Conservation (phyloP, 192 early-diverging fungal genomes). For the Rhizoclosmatium globosum region DNA sequence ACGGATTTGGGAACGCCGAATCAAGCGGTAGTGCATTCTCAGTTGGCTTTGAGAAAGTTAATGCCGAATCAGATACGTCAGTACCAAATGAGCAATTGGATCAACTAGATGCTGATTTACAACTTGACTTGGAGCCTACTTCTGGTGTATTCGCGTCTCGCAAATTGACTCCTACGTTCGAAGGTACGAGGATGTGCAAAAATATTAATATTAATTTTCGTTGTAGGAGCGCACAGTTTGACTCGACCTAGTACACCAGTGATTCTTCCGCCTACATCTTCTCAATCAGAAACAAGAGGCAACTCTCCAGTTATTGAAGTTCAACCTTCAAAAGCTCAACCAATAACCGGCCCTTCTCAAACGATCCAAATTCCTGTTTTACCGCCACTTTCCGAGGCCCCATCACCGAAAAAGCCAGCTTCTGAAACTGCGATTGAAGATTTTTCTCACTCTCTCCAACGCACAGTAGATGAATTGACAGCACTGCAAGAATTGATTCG, state of each 20-base stretch:
- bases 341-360: too few relatives aligned
- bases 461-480: constrained; percentile 30
- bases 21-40: background rate
- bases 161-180: too few relatives aligned
- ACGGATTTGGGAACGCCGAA: background rate
- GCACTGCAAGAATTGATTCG: constrained; percentile 37
- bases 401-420: background rate
- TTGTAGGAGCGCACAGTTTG: background rate
- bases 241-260: constrained; percentile 25
- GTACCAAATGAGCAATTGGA: too few relatives aligned
- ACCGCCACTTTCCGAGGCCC: background rate
- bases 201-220: background rate
- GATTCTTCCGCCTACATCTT: background rate
- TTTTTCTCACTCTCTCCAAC: constrained; percentile 32
- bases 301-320: too few relatives aligned
- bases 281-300: background rate
- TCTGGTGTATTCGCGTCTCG: too few relatives aligned
- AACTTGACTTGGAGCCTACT: too few relatives aligned
- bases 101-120: too few relatives aligned
- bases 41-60: too few relatives aligned
- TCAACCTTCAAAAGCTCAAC: too few relatives aligned
- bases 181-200: too few relatives aligned
- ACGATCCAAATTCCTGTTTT: too few relatives aligned
- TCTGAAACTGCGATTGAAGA: constrained; percentile 19
- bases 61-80: too few relatives aligned